Percentiles rank a stretch among this genome's conserved stretches.
These are phyloP conservation scores for Calycina marina DNA, from an alignment of 2,329 filamentous ascomycete genomes.

Conservation along the genomic window DNA sequence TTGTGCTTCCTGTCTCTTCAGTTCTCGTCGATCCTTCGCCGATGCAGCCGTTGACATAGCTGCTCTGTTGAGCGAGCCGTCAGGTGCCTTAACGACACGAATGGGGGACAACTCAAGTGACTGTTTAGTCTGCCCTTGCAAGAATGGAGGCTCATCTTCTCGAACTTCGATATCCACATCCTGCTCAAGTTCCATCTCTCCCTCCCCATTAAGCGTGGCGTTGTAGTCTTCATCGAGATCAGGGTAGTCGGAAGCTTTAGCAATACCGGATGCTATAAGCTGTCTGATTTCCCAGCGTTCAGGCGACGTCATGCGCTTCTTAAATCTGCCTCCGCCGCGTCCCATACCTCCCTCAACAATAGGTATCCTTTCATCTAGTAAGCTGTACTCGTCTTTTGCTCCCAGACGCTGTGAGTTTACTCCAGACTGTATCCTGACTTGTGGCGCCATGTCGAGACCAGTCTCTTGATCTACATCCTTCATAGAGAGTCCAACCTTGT, in stretches of 20 bases:
- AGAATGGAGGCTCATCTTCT: constrained; percentile 91
- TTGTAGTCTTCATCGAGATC: constrained; percentile 92
- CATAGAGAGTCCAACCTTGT: constrained; percentile 80
- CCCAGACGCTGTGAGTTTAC: constrained; percentile 77
- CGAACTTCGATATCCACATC: constrained; percentile 94
- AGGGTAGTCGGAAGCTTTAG: constrained; percentile 85
- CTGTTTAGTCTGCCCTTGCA: constrained; percentile 92
- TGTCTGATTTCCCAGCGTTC: constrained; percentile 97
- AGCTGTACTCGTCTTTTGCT: constrained; percentile 40
- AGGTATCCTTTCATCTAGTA: constrained; percentile 36
- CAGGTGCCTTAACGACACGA: constrained; percentile 89
- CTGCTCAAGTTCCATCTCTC: constrained; percentile 81
- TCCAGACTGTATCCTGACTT: constrained; percentile 67
- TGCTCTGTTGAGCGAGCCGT: constrained; percentile 93
- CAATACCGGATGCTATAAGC: constrained; percentile 85
- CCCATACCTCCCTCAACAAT: constrained; percentile 48
- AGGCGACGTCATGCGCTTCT: constrained; percentile 90
- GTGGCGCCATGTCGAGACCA: constrained; percentile 68
- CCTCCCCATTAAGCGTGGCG: constrained; percentile 71
- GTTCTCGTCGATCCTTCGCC: constrained; percentile 77
- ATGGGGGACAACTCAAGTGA: constrained; percentile 91
- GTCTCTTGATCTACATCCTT: constrained; percentile 90
- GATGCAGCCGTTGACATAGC: constrained; percentile 85
- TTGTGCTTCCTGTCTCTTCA: constrained; percentile 77
- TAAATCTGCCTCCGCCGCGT: constrained; percentile 41